phyloP scores from a whole-genome alignment of 352 stramenopile genomes.

The Phytophthora vignae region DNA sequence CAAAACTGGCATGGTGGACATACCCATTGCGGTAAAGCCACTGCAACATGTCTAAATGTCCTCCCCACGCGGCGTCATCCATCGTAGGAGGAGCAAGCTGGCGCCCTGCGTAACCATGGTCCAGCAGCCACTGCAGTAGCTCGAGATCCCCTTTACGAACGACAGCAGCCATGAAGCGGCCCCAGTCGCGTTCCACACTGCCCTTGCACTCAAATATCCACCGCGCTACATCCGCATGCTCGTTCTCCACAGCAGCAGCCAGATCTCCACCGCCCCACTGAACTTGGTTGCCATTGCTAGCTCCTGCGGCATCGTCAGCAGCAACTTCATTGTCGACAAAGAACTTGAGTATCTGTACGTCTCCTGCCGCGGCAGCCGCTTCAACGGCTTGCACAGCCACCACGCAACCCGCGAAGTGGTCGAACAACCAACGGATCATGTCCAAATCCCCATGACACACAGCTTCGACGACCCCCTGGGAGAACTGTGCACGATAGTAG shows the following conservation, averaged over 20 bases:
- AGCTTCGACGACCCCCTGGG: constrained; percentile 26
- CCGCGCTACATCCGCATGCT: constrained; percentile 15
- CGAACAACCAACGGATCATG: constrained; percentile 35
- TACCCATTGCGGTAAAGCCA: constrained; percentile 42
- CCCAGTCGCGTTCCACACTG: constrained; percentile 34
- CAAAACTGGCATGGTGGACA: constrained; percentile 35
- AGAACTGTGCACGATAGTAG: constrained; percentile 35
- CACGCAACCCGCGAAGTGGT: constrained; percentile 28
- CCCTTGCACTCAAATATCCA: constrained; percentile 39
- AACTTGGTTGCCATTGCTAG: constrained; percentile 25
- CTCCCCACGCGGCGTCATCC: constrained; percentile 37
- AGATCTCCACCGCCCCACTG: constrained; percentile 37
- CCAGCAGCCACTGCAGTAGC: constrained; percentile 40
- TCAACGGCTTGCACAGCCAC: constrained; percentile 29
- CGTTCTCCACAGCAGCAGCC: constrained; percentile 35
- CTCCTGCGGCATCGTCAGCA: not conserved
- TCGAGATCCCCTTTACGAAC: constrained; percentile 27
- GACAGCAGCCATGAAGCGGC: constrained; percentile 29
- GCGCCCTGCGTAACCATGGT: constrained; percentile 28
- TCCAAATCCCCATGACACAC: constrained; percentile 19
- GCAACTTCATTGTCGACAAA: constrained; percentile 19
- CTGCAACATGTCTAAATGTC: constrained; percentile 31
- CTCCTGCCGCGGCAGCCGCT: constrained; percentile 26
- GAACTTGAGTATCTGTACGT: constrained; percentile 22
- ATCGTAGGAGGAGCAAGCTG: constrained; percentile 38